Base-by-base conservation (phyloP, 1,284 basidiomycete species). In the Irpex sp. region DNA sequence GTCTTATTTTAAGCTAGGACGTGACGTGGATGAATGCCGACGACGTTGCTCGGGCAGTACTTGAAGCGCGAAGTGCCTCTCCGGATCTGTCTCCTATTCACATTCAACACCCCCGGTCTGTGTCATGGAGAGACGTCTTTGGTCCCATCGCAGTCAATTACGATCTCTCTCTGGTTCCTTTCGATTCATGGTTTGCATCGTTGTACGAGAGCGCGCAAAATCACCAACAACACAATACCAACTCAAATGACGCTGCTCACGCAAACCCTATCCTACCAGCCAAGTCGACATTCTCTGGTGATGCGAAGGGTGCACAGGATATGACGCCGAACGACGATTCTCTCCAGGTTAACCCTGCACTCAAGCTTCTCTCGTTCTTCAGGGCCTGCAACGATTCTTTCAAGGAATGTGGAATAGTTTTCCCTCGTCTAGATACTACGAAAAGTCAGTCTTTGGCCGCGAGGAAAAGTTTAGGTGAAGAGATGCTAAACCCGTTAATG, bases 291-390 rank as follows among this genome's bases (percentile, higher is more conserved):
- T 8, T 44, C 40, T 44, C 40, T 44, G 15, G 40, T 9, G 11
- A 11, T 44, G 15, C 40, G 40, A 15, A 15, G 40, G 15, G 40
- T 15, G 40, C 40, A 44, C 11, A 44, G 15, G 40, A 44, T 15
- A 44, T 44, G 2, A 15, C 8, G 40, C 11, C 40, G 40, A 9
- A 44, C 40, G 5, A 67, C n/a, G 70, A 73, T 59, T 62, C 62
- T 21, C 68, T 70, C 58, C 64, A 67, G 36, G 57, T 44, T 15
- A 75, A 75, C 59, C 76, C 75, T 2, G 76, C 73, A 0, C 62
- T 77, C 17, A 69, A 69, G 19, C 64, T 77, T 8, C 62, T 75
- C 54, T 65, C 70, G 7, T 75, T 75, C 65, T 78, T 70, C 69
- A 62, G 64, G 52, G 62, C 15, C 11, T 17, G 37, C 11, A 51